Evolutionary conservation across 176 grass and related monocot species (phyloP).

Genomic region (Zizania latifolia): DNA sequence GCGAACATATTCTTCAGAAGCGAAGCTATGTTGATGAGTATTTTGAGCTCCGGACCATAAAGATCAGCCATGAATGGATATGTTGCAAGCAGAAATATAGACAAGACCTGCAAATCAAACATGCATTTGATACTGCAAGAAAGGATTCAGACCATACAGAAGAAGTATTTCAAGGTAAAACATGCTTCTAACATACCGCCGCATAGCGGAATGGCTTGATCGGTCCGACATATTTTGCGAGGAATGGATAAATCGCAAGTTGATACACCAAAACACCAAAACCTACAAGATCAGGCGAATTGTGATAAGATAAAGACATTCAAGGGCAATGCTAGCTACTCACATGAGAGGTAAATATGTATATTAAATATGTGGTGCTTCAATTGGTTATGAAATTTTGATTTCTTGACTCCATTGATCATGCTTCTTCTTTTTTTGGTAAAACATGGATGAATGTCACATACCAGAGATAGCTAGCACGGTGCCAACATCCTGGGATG

Average conservation of each 20-base stretch:
- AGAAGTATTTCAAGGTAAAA: conserved; percentile 7
- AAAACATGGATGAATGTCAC: not conserved
- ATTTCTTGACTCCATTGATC: not conserved
- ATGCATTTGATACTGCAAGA: not conserved
- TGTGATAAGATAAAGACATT: not conserved
- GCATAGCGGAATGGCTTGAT: conserved; percentile 45
- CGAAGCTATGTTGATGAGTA: conserved; percentile 52
- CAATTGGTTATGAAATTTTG: not conserved
- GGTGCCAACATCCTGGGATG: conserved; percentile 61
- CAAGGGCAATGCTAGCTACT: not conserved
- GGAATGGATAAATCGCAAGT: conserved; percentile 45
- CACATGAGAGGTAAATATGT: not conserved
- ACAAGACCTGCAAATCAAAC: conserved; percentile 42
- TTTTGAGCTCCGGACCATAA: conserved; percentile 39
- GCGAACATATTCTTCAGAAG: conserved; percentile 51
- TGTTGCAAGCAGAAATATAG: conserved; percentile 49
- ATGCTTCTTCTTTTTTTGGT: too few relatives aligned
- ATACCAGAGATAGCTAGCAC: conserved; percentile 59
- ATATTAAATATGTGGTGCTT: not conserved
- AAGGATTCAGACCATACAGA: not conserved
- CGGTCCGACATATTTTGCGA: conserved; percentile 42
- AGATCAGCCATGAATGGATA: conserved; percentile 57
- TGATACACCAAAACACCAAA: conserved; percentile 55
- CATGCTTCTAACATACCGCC: conserved; percentile 32
- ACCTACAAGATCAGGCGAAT: conserved; percentile 28